These are phyloP conservation scores for Colletotrichum simmondsii DNA, from an alignment of 2,329 filamentous ascomycete species.

Conservation along the genomic window DNA sequence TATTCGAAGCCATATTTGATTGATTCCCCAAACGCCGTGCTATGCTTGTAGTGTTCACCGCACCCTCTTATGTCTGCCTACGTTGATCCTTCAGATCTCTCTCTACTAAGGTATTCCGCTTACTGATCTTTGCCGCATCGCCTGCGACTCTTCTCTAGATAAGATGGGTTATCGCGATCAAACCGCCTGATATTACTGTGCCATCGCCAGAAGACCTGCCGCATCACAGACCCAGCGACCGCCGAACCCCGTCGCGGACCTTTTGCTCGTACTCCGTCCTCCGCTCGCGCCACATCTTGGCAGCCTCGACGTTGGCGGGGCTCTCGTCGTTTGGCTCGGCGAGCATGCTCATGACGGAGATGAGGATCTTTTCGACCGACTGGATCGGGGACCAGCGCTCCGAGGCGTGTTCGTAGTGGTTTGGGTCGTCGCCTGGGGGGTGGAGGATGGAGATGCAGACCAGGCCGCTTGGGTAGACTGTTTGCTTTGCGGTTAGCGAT, in stretches of 20 bases:
- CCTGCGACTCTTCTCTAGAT: too few species aligned
- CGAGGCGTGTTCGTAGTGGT: slow-evolving; percentile 96
- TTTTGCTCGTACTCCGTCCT: slow-evolving; percentile 85
- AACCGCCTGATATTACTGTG: too few species aligned
- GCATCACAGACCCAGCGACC: slow-evolving; percentile 76
- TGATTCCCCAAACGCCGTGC: slow-evolving; percentile 38
- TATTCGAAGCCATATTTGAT: slow-evolving; percentile 28
- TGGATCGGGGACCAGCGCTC: slow-evolving; percentile 98
- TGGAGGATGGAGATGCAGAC: slow-evolving; percentile 99
- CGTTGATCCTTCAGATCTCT: too few species aligned
- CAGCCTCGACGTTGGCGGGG: slow-evolving; percentile 94
- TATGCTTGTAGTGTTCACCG: slow-evolving; percentile 32
- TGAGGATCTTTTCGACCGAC: slow-evolving; percentile 96
- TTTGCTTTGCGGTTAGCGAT: neutral
- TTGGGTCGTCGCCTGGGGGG: slow-evolving; percentile 94
- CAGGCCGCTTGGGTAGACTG: slow-evolving; percentile 90
- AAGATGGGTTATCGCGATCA: too few species aligned
- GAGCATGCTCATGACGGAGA: slow-evolving; percentile 98
- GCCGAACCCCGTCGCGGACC: slow-evolving; percentile 84
- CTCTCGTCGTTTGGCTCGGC: slow-evolving; percentile 97
- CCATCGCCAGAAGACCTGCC: too few species aligned
- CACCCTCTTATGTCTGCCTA: neutral
- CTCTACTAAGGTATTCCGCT: too few species aligned
- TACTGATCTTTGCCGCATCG: too few species aligned
- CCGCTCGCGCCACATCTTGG: slow-evolving; percentile 93